Percentiles rank a stretch among this genome's conserved stretches.
phyloP scores from a whole-genome alignment of 352 stramenopile species.

The Thraustochytrium sp. region DNA sequence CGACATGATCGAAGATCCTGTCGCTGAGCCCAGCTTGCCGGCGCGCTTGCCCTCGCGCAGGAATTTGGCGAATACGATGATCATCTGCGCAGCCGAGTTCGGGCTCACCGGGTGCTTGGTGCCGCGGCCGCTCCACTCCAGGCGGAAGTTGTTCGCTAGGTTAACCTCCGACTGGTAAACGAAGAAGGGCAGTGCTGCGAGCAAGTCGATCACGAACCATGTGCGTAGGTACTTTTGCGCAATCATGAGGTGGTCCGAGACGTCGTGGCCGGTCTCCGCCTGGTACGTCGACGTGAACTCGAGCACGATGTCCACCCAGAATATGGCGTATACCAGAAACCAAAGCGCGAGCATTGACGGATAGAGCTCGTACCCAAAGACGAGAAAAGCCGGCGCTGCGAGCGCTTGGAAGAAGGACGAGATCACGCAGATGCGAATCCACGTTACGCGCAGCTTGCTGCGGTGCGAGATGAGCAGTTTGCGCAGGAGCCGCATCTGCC shows the following conservation, averaged over 20 bases:
- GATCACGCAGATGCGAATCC: background rate
- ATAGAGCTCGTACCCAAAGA: conserved; percentile 10
- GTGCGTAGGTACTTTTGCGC: conserved; percentile 14
- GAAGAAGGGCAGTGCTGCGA: background rate
- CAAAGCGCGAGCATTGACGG: background rate
- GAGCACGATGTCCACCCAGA: conserved; percentile 21
- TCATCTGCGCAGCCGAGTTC: background rate
- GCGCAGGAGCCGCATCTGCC: background rate
- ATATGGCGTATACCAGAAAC: background rate
- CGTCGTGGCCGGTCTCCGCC: background rate
- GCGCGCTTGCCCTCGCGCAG: background rate
- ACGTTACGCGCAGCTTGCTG: background rate
- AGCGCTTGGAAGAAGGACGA: background rate
- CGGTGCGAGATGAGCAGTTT: conserved; percentile 9
- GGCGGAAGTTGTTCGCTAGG: background rate
- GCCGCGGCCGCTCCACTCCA: background rate
- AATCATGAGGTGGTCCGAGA: background rate
- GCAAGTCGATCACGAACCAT: conserved; percentile 41
- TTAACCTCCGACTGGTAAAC: background rate
- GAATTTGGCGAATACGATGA: background rate
- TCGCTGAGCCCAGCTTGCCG: background rate
- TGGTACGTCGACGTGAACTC: conserved; percentile 38
- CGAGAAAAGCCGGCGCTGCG: background rate
- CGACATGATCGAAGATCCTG: background rate
- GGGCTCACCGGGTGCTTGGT: background rate